Evolutionary conservation across 371 early-diverging fungal genomes (phyloP).

Genomic region (Rhizopus stolonifer): DNA sequence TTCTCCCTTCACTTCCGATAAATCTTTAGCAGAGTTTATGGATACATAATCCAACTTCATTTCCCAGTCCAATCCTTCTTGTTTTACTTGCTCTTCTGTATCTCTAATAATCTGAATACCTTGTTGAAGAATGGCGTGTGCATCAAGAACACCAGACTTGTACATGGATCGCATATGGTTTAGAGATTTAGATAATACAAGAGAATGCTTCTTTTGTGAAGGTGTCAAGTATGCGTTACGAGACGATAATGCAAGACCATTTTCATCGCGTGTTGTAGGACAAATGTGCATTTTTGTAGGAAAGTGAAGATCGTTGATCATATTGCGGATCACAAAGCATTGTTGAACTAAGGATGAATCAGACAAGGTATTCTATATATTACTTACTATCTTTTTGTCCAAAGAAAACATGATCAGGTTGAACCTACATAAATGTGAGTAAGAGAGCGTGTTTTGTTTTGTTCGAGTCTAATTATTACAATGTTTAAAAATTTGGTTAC

Average conservation of each 20-base stretch:
- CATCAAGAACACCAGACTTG: constrained; percentile 44
- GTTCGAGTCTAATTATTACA: constrained; percentile 28
- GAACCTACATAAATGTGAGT: constrained; percentile 30
- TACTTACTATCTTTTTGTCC: constrained; percentile 93
- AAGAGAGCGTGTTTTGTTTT: background rate
- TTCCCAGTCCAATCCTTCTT: constrained; percentile 40
- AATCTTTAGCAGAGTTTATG: constrained; percentile 69
- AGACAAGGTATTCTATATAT: background rate
- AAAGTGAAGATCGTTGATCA: constrained; percentile 85
- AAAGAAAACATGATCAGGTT: constrained; percentile 84
- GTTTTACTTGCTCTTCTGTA: constrained; percentile 39
- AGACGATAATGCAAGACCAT: constrained; percentile 90
- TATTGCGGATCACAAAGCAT: constrained; percentile 78
- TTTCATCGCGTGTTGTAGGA: constrained; percentile 77
- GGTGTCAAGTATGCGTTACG: constrained; percentile 85
- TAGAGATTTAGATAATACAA: constrained; percentile 76
- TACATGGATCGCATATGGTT: constrained; percentile 53
- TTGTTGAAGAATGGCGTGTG: constrained; percentile 50
- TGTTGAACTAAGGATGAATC: constrained; percentile 71
- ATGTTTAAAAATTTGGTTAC: constrained; percentile 93
- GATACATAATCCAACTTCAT: constrained; percentile 84
- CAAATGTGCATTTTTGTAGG: constrained; percentile 75
- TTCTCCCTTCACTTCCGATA: constrained; percentile 22
- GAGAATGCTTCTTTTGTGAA: constrained; percentile 72
- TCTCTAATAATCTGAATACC: constrained; percentile 43